A percentile compares a stretch with the other conserved stretches of the same genome.
phyloP scores from a whole-genome alignment of 2,329 filamentous ascomycete genomes.

The Apiospora aurea region DNA sequence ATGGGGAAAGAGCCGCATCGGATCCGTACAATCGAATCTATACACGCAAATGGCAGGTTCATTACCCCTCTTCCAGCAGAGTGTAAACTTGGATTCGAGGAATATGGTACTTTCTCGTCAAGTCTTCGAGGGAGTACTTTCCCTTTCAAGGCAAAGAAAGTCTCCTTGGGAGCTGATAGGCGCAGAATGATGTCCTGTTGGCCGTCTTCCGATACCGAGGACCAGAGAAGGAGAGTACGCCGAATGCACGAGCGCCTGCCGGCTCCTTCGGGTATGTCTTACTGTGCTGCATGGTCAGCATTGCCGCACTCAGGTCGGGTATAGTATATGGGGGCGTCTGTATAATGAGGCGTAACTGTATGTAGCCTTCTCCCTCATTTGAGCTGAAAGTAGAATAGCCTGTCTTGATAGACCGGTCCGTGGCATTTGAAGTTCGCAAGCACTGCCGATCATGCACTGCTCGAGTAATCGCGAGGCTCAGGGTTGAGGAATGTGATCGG shows the following conservation, averaged over 20 bases:
- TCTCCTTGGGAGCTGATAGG: not conserved
- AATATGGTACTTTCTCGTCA: not conserved
- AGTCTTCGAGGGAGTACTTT: not conserved
- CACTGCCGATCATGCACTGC: not conserved
- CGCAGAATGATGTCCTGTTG: not conserved
- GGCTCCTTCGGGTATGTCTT: not conserved
- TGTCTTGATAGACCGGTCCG: not conserved
- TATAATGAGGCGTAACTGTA: not conserved
- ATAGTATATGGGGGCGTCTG: not conserved
- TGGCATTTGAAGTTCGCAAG: not conserved
- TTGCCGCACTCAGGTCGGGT: not conserved
- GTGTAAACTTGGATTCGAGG: not conserved
- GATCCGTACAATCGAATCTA: not conserved
- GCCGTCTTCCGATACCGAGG: not conserved
- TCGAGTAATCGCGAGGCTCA: not conserved
- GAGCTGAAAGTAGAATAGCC: not conserved
- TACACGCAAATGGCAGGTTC: not conserved
- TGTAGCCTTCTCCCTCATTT: not conserved
- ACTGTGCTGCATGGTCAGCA: slow-evolving; percentile 18
- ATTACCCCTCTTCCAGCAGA: not conserved
- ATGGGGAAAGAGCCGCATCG: slow-evolving; percentile 3
- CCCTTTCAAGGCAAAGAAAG: not conserved
- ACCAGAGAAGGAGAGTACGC: not conserved
- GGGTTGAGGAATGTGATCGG: too few species aligned
- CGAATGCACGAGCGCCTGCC: not conserved